These are phyloP conservation scores for Musa acuminata DNA, from an alignment of 176 grass and related monocot species.

Conservation along the genomic window DNA sequence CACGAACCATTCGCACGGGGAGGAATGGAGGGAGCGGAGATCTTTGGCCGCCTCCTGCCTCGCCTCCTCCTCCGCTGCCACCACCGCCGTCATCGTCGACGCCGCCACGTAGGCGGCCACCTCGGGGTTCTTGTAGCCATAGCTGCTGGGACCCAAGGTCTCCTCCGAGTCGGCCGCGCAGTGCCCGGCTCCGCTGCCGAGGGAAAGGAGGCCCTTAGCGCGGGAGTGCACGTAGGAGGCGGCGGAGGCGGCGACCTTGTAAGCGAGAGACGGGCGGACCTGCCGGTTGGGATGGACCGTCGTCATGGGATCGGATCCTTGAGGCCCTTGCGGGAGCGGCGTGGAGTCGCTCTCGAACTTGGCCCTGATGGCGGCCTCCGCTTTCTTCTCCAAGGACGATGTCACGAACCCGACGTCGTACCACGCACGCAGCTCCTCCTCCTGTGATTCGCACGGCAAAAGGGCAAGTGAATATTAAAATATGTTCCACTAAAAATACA, in stretches of 20 bases:
- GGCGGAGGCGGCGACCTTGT: constrained; percentile 83
- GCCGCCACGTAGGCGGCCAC: constrained; percentile 80
- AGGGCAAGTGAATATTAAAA: not conserved
- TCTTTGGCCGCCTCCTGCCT: constrained; percentile 76
- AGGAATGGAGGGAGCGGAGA: constrained; percentile 74
- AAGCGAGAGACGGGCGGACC: constrained; percentile 52
- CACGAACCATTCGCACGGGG: constrained; percentile 93
- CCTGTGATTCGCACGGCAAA: constrained; percentile 11
- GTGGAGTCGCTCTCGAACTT: constrained; percentile 53
- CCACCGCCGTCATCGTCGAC: constrained; percentile 90
- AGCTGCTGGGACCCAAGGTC: not conserved
- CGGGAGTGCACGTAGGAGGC: constrained; percentile 69
- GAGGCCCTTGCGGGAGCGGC: not conserved
- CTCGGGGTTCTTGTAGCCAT: constrained; percentile 56
- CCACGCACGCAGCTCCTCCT: constrained; percentile 45
- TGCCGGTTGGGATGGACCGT: constrained; percentile 40
- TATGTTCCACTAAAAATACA: not conserved
- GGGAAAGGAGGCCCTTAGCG: constrained; percentile 53
- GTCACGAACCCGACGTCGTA: constrained; percentile 53
- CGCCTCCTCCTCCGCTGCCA: constrained; percentile 74
- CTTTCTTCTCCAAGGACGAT: constrained; percentile 75
- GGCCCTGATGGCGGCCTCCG: constrained; percentile 31
- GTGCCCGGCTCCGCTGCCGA: constrained; percentile 5
- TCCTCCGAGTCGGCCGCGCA: not conserved
- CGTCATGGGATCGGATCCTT: constrained; percentile 8